Base-by-base conservation (phyloP, 257 asterid genomes). In the Ligustrum vulgare region DNA sequence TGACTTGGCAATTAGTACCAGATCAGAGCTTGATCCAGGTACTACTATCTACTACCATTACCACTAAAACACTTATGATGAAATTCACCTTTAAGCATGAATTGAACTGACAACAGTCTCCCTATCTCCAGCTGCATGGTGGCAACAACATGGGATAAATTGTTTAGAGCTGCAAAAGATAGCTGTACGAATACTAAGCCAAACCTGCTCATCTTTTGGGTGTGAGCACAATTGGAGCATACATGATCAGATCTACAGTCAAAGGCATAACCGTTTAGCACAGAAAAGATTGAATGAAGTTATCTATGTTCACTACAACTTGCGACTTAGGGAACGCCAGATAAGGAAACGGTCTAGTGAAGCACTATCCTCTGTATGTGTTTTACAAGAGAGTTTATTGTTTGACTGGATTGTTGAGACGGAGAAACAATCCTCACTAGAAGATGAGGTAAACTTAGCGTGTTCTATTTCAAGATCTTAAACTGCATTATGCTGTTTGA, bases 21-120 rank as follows among this genome's bases (percentile, higher is more conserved):
- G 98, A 87, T 80, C 89, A 67, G 97, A 87, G 85, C 98, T 93
- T 77, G 92, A 89, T 86, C 97, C 98, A 87, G 98, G 98, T 93
- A 72, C 69, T 62, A 28, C 0, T n/a, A n/a, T n/a, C n/a, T n/a
- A n/a, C n/a, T n/a, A n/a, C n/a, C n/a, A n/a, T n/a, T 28, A 43
- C 80, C 75, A 81, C 81, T 47, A 70, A 76, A 76, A 56, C 47
- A 36, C 41, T 78, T 69, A 32, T 41, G 43, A 69, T 47, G 62
- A 22, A 22, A 67, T 71, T 51, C 35, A 72, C 54, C 39, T 76
- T 33, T 56, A 34, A 77, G 51, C 75, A 72, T 75, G 73, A 58
- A 34, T 80, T 82, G 70, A 56, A 56, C 80, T 84, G 85, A 87
- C 33, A 32, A 15, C 63, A 45, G 56, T 77, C 75, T 78, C 70